phyloP scores from a whole-genome alignment of 2,329 filamentous ascomycete species.

The Paramyrothecium sp. region DNA sequence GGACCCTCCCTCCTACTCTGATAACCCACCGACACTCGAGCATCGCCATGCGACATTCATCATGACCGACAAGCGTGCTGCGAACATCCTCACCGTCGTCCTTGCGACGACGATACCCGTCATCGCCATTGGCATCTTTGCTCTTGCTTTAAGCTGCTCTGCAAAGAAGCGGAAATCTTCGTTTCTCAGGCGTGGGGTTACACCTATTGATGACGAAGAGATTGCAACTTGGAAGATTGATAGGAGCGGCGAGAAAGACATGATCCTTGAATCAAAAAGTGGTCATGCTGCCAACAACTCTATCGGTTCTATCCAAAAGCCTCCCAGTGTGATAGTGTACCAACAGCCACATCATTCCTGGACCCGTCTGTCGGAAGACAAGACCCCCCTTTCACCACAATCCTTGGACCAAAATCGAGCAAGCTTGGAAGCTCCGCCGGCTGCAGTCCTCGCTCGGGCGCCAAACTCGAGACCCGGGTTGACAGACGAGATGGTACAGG shows the following conservation, averaged over 20 bases:
- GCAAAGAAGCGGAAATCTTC: constrained; percentile 36
- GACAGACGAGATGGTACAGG: constrained; percentile 60
- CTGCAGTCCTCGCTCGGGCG: constrained; percentile 55
- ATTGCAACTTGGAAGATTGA: constrained; percentile 62
- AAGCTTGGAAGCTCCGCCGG: constrained; percentile 44
- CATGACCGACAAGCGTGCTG: constrained; percentile 11
- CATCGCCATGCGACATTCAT: constrained; percentile 20
- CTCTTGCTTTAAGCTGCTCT: constrained; percentile 35
- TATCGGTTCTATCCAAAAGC: constrained; percentile 38
- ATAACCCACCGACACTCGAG: too few species aligned
- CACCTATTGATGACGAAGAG: constrained; percentile 64
- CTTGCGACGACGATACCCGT: constrained; percentile 51
- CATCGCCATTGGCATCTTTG: constrained; percentile 29
- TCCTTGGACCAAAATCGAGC: constrained; percentile 33
- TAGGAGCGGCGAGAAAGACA: constrained; percentile 28
- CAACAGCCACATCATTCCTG: constrained; percentile 25
- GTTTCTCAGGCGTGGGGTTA: constrained; percentile 54
- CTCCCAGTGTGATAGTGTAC: constrained; percentile 55
- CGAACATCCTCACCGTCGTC: constrained; percentile 45
- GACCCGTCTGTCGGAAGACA: constrained; percentile 23
- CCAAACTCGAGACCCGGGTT: constrained; percentile 62
- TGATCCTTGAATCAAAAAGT: constrained; percentile 12
- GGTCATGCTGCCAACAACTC: constrained; percentile 19
- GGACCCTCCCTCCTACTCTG: constrained; percentile 14
- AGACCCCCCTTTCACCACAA: constrained; percentile 15